Evolutionary conservation across 176 grass and related monocot species (phyloP).

Genomic region (Paspalum vaginatum): DNA sequence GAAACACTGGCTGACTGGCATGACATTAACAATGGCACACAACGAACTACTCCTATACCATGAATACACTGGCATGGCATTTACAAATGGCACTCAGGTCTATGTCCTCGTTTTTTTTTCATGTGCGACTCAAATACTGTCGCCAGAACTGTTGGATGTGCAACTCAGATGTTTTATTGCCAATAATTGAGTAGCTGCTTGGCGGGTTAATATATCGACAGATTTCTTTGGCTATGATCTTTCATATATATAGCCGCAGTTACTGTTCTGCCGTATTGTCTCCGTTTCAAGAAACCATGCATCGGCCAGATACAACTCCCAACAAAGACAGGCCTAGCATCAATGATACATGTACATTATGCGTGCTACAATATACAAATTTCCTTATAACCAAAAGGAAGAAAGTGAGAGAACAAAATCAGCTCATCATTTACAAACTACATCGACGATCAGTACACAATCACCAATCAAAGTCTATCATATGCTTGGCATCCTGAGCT

Average conservation of each 20-base stretch:
- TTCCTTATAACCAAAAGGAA: background rate
- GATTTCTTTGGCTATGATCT: background rate
- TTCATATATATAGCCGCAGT: background rate
- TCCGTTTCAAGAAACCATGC: background rate
- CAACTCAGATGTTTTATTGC: background rate
- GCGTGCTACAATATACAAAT: background rate
- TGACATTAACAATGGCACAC: too few relatives aligned
- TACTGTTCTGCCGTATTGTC: background rate
- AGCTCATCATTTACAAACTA: slow-evolving; percentile 51
- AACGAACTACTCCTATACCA: too few relatives aligned
- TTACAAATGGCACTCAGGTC: too few relatives aligned
- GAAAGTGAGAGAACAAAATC: background rate
- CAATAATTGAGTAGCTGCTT: background rate
- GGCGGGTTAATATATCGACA: background rate
- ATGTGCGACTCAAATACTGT: too few relatives aligned
- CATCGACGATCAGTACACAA: slow-evolving; percentile 28
- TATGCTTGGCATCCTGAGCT: slow-evolving; percentile 39
- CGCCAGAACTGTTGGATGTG: background rate
- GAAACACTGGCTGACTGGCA: too few relatives aligned
- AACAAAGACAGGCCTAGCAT: background rate
- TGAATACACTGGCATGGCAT: too few relatives aligned
- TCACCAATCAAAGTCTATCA: slow-evolving; percentile 23
- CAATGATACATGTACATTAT: slow-evolving; percentile 25
- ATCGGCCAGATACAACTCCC: background rate
- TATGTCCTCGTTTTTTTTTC: background rate